Evolutionary conservation across 495 filamentous ascomycete genomes (phyloP), one percentile per base, ranked within the genome.

Genomic region (Evernia prunastri): DNA sequence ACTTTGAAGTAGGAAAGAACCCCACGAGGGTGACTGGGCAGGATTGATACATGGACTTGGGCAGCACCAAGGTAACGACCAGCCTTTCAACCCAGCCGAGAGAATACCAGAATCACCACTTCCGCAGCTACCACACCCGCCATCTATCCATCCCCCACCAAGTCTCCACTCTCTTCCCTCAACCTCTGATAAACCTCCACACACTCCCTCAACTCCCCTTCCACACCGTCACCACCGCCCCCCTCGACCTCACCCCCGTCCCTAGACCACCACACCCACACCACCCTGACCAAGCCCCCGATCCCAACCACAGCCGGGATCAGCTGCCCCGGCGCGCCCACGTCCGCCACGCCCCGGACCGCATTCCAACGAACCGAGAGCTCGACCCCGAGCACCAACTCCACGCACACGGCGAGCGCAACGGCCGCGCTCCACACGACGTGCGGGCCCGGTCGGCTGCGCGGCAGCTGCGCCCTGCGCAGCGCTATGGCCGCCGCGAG

Each of bases 241-340:
- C 51, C 60, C 51, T 35, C 51, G 3, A n/a, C 40, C 3, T 1
- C 43, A 36, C 53, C 43, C n/a, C n/a, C n/a, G n/a, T 31, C 63
- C 45, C 29, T n/a, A 23, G 37, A 54, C 37, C 58, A 57, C 61
- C 59, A 40, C 17, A 36, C 39, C 61, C 53, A 64, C 31, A 63
- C 29, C 23, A 65, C 51, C 49, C 58, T 40, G 17, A 35, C 40
- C 58, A 71, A 29, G n/a, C 69, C 67, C 15, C 56, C 64, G 18
- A 68, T 36, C 35, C 69, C 66, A 61, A 68, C 57, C 12, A 71
- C 54, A 37, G 65, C 64, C 12, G 69, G 69, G 54, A 71, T 61
- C 27, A 68, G 60, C 45, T 71, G 69, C 11, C 69, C 69, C 35
- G 68, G 57, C 57, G 53, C 66, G 7, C 63, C 61, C n/a, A 69